Conservation (phyloP, 805 yeast genomes). For the Starmerella kuoi region DNA sequence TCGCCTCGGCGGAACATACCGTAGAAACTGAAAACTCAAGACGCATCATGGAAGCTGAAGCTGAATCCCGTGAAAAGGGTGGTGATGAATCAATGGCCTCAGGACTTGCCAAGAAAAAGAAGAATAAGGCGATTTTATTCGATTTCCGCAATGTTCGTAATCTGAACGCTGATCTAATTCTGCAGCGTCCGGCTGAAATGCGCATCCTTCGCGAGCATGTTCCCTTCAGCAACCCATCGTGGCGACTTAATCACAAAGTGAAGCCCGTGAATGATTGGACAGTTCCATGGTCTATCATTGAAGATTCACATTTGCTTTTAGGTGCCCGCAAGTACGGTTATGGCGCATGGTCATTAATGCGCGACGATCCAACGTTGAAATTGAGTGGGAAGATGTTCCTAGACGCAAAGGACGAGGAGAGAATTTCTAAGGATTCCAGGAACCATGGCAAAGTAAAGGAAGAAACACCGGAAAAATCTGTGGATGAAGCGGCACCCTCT, state of each 20-base stretch:
- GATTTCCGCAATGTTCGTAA: constrained; percentile 80
- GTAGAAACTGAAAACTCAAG: constrained; percentile 55
- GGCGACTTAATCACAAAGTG: constrained; percentile 49
- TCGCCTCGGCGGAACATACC: constrained; percentile 46
- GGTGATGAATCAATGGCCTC: constrained; percentile 27
- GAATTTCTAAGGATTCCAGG: constrained; percentile 16
- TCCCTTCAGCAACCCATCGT: constrained; percentile 43
- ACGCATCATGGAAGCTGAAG: constrained; percentile 31
- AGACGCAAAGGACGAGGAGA: constrained; percentile 23
- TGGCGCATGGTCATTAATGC: constrained; percentile 86
- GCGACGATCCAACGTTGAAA: constrained; percentile 90
- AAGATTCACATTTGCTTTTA: constrained; percentile 74
- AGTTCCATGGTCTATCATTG: constrained; percentile 69
- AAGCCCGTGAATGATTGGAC: constrained; percentile 86
- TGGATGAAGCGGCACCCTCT: neutral
- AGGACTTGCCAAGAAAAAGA: constrained; percentile 48
- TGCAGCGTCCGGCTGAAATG: constrained; percentile 80
- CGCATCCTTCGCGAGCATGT: constrained; percentile 45
- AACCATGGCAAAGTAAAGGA: neutral
- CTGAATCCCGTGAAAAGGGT: constrained; percentile 15
- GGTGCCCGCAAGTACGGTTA: constrained; percentile 91
- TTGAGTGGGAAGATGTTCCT: constrained; percentile 74
- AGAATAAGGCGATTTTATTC: constrained; percentile 79
- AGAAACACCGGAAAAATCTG: neutral
- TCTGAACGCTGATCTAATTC: constrained; percentile 77